Evolutionary conservation across 805 yeast species (phyloP), one percentile per base, ranked within the genome.

Genomic region (Dipodascus geniculatus): DNA sequence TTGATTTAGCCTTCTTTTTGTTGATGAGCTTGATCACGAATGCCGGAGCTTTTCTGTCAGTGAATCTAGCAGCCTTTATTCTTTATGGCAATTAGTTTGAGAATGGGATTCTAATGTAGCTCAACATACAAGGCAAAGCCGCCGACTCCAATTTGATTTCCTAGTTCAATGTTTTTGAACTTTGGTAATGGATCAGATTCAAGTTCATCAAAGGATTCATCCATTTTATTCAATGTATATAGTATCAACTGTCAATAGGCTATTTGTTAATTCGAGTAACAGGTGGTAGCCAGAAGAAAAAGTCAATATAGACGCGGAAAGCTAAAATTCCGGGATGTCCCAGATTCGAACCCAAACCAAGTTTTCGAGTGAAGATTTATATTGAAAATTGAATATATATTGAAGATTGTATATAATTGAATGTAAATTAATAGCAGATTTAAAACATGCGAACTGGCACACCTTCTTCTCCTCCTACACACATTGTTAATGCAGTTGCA

Each of bases 101-200:
- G 2, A 22, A 48, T 16, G 31, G 24, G 24, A 24, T 3, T 8
- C 14, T 14, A 2, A 2, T 35, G 65, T 14, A 16, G 44, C 14
- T 38, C 4, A 3, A n/a, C 74, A 23, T 58, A 71, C 74, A 78
- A 72, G 1, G 85, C 87, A 70, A 82, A 82, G 0, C 86, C 73
- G 1, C 88, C 88, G 58, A 80, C 81, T 0, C 87, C 88, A 14
- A 82, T 71, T 0, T 84, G 78, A 23, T 71, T 71, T 0, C 79
- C 83, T 3, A 75, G 53, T 24, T 65, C 70, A 1, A 79, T 71
- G 24, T 72, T 74, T 51, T 73, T 72, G 35, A 80, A 71, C 23
- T 63, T 61, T 2, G 85, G 85, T 1, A 80, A 53, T 1, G 44
- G 44, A 38, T 38, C 44, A 6, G 20, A n/a, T 38, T 38, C 44